Conservation (phyloP, 2,329 filamentous ascomycete genomes). For the Xylariales sp. region DNA sequence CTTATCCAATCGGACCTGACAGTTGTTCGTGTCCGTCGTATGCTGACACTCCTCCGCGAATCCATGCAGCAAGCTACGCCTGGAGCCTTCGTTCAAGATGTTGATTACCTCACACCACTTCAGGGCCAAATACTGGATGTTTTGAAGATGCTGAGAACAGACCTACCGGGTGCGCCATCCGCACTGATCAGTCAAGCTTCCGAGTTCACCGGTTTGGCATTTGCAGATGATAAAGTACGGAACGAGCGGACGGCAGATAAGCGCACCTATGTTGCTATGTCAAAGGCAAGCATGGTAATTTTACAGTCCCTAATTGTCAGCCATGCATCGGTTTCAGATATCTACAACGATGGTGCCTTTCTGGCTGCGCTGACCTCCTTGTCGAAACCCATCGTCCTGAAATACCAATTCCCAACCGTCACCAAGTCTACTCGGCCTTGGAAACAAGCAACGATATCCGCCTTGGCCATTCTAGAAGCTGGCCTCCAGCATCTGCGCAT, state of each 20-base stretch:
- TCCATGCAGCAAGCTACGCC: constrained; percentile 67
- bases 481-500: constrained; percentile 57
- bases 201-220: constrained; percentile 67
- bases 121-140: constrained; percentile 66
- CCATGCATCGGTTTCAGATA: constrained; percentile 58
- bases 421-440: constrained; percentile 71
- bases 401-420: constrained; percentile 71
- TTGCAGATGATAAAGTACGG: constrained; percentile 35
- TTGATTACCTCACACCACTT: constrained; percentile 68
- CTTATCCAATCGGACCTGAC: constrained; percentile 63
- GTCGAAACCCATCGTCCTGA: constrained; percentile 65
- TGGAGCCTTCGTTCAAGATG: constrained; percentile 64
- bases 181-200: constrained; percentile 66
- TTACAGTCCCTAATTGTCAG: constrained; percentile 56
- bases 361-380: constrained; percentile 62
- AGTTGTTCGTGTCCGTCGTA: constrained; percentile 57
- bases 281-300: constrained; percentile 73
- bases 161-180: constrained; percentile 59
- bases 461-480: constrained; percentile 62
- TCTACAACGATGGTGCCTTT: constrained; percentile 67
- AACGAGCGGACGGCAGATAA: constrained; percentile 36
- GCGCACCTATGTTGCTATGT: constrained; percentile 84
- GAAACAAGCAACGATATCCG: constrained; percentile 71
- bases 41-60: constrained; percentile 65
- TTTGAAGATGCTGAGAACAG: constrained; percentile 62